Base-by-base conservation (phyloP, 495 filamentous ascomycete genomes). In the Lindgomyces ingoldianus region DNA sequence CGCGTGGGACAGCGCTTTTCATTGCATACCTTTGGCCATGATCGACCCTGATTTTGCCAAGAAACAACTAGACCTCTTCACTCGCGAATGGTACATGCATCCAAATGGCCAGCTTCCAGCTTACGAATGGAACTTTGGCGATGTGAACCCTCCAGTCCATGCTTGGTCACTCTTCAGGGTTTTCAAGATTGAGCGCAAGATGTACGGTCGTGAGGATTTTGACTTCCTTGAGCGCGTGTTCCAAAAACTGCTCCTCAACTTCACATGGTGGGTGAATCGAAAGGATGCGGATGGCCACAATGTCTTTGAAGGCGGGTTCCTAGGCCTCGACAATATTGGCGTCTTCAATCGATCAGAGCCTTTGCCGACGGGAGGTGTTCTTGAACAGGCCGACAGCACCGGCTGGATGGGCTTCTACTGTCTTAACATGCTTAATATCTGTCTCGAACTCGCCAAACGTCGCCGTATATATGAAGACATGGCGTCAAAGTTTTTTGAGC, bases 391-490 rank as follows among this genome's bases (percentile, higher is more conserved):
- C 10, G 93, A 98, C 80, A 95, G 91, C 68, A 98, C 93, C 4
- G 93, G 93, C 52, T 98, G 93, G 93, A 98, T 98, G 93, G 93
- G 88, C 14, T 97, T 96, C 73, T 98, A 96, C 77, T 96, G 85
- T 65, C 78, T 98, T 53, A 88, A 83, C 77, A 98, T 98, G 93
- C 81, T 98, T 68, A 98, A 98, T 74, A 97, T 98, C 70, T 87
- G 92, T 10, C 81, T 98, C 21, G 93, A 96, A 76, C 79, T 98
- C 58, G 92, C 93, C 22, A 98, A 96, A 77, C 91, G 96, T 73
- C 86, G 93, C 12, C 85, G 93, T n/a, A 96, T 87, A 46, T 98
- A 98, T 73, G 93, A 98, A 79, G 93, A 98, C 66, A 96, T 98
- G 78, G 93, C 93, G 1, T 93, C 90, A 49, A 98, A 98, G 74